phyloP scores from a whole-genome alignment of 2,329 filamentous ascomycete genomes.

The Venturia aucupariae region DNA sequence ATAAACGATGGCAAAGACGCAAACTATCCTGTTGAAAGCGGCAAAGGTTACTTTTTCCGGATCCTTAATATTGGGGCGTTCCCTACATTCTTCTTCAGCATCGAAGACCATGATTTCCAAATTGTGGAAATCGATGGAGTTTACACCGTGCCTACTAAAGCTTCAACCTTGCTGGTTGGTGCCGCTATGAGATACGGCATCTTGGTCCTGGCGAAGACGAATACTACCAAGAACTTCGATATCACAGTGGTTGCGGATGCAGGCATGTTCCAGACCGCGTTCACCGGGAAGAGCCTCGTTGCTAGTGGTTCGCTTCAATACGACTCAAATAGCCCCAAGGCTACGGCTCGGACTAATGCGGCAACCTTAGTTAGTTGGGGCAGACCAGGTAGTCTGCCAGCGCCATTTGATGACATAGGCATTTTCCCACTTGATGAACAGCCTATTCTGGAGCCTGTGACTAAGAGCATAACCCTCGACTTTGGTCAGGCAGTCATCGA shows the following conservation, averaged over 20 bases:
- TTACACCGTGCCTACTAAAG: conserved; percentile 49
- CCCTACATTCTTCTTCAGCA: conserved; percentile 60
- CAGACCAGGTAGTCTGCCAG: neutral
- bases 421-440: conserved; percentile 61
- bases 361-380: neutral
- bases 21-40: conserved; percentile 36
- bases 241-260: conserved; percentile 42
- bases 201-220: conserved; percentile 51
- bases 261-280: conserved; percentile 3
- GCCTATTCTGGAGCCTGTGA: conserved; percentile 50
- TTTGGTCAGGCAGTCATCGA: neutral
- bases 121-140: conserved; percentile 64
- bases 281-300: neutral
- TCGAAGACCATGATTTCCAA: conserved; percentile 56
- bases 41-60: conserved; percentile 54
- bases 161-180: conserved; percentile 46
- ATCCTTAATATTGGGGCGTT: conserved; percentile 58
- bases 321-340: neutral
- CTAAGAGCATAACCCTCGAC: conserved; percentile 31
- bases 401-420: conserved; percentile 54
- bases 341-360: neutral
- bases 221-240: conserved; percentile 48
- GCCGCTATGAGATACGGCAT: conserved; percentile 64
- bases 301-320: conserved; percentile 6
- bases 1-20: conserved; percentile 51